These are phyloP conservation scores for Neodidymelliopsis sp. DNA, from an alignment of 2,329 filamentous ascomycete genomes.

Conservation along the genomic window DNA sequence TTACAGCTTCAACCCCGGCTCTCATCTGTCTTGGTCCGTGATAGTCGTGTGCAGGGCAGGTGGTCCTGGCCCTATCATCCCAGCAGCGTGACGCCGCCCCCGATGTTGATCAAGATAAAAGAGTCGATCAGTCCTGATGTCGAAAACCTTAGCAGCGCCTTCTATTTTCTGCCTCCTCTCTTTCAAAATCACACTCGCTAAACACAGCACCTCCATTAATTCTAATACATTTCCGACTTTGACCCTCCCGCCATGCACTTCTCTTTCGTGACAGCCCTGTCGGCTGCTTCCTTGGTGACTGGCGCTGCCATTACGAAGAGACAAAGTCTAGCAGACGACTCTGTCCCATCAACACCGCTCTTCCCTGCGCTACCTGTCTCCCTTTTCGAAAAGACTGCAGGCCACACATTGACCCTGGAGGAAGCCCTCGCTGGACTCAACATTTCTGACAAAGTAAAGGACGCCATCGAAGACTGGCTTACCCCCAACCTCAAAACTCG, in stretches of 20 bases:
- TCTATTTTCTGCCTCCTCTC: conserved; percentile 13
- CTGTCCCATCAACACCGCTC: conserved; percentile 7
- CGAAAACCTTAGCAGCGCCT: conserved; percentile 15
- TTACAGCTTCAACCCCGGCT: conserved; percentile 13
- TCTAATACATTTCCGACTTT: conserved; percentile 3
- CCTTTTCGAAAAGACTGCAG: conserved; percentile 9
- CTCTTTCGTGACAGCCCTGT: conserved; percentile 12
- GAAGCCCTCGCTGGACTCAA: conserved; percentile 16
- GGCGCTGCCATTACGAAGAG: conserved; percentile 11
- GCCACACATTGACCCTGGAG: conserved; percentile 15
- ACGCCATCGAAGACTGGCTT: conserved; percentile 5
- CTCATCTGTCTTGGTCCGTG: conserved; percentile 10
- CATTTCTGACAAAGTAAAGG: conserved; percentile 2
- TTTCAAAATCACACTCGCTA: conserved; percentile 15
- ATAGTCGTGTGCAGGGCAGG: conserved; percentile 11
- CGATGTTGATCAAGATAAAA: conserved; percentile 11
- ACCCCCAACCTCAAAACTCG: neutral
- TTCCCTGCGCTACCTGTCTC: conserved; percentile 12
- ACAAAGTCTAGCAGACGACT: neutral
- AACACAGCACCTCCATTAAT: conserved; percentile 10
- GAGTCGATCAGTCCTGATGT: conserved; percentile 11
- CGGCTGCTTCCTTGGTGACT: conserved; percentile 13
- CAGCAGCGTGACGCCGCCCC: conserved; percentile 1
- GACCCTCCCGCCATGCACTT: conserved; percentile 9
- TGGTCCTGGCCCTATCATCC: conserved; percentile 9